Conservation (phyloP, 352 stramenopile species). For the Phytopythium boreale region DNA sequence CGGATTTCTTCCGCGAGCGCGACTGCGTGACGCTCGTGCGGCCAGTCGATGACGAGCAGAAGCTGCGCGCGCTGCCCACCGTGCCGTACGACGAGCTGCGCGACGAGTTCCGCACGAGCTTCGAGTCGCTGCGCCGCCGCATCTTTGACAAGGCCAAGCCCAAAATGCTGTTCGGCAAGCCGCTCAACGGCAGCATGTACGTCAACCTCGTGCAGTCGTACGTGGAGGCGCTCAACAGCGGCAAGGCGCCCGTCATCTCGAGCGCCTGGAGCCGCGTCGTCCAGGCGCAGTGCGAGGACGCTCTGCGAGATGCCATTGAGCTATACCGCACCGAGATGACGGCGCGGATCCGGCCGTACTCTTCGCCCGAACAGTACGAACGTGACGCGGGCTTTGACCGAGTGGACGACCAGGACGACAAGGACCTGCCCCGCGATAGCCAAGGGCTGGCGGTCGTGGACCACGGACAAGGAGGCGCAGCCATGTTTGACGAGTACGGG, state of each 20-base stretch:
- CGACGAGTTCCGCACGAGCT: slow-evolving; percentile 74
- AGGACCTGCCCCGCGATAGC: slow-evolving; percentile 7
- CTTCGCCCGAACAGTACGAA: slow-evolving; percentile 57
- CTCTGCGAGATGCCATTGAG: slow-evolving; percentile 65
- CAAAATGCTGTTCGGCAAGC: slow-evolving; percentile 86
- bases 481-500: slow-evolving; percentile 76
- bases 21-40: slow-evolving; percentile 90
- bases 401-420: slow-evolving; percentile 12
- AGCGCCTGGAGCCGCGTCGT: slow-evolving; percentile 89
- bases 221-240: slow-evolving; percentile 85
- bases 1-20: slow-evolving; percentile 82
- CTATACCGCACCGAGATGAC: slow-evolving; percentile 75
- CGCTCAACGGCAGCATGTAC: slow-evolving; percentile 86
- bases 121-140: slow-evolving; percentile 62
- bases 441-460: slow-evolving; percentile 40
- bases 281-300: slow-evolving; percentile 81
- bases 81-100: slow-evolving; percentile 75
- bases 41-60: slow-evolving; percentile 81
- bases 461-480: slow-evolving; percentile 47
- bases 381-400: slow-evolving; percentile 43
- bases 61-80: slow-evolving; percentile 66
- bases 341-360: slow-evolving; percentile 44
- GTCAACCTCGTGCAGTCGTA: slow-evolving; percentile 79
- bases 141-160: slow-evolving; percentile 79
- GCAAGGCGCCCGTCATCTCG: slow-evolving; percentile 84